Percentiles rank a stretch among this genome's conserved stretches.
Conservation (phyloP, 768 basidiomycete species). For the Xanthoconium stramineum region DNA sequence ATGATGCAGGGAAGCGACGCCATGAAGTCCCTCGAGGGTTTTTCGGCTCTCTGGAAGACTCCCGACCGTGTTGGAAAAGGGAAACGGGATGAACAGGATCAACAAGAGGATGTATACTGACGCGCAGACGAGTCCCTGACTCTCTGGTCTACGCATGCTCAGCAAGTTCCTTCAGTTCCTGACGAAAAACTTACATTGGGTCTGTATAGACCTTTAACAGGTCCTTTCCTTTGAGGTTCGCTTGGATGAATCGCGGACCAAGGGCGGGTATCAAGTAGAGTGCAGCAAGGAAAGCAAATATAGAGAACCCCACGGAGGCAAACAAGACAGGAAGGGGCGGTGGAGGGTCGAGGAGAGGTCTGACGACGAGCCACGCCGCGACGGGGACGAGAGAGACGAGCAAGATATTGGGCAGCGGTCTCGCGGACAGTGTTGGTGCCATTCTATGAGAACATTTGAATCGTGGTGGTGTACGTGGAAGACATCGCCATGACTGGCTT, state of each 20-base stretch:
- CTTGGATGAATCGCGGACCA: constrained; percentile 74
- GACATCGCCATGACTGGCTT: constrained; percentile 2
- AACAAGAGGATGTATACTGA: constrained; percentile 82
- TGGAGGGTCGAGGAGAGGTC: constrained; percentile 66
- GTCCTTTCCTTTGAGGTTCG: constrained; percentile 83
- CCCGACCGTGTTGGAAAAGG: constrained; percentile 73
- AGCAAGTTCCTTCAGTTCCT: not conserved
- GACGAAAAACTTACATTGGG: constrained; percentile 52
- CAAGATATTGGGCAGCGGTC: constrained; percentile 50
- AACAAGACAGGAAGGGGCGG: constrained; percentile 73
- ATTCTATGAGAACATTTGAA: constrained; percentile 2
- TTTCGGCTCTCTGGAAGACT: constrained; percentile 42
- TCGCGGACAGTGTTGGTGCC: constrained; percentile 33
- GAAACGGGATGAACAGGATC: constrained; percentile 93
- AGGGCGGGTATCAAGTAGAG: constrained; percentile 81
- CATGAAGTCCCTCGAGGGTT: constrained; percentile 43
- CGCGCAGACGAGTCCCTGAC: constrained; percentile 87
- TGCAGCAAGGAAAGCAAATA: constrained; percentile 77
- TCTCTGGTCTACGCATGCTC: constrained; percentile 75
- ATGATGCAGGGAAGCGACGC: constrained; percentile 64
- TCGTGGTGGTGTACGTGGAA: not conserved
- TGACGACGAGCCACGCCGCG: constrained; percentile 67
- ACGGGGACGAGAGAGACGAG: constrained; percentile 63
- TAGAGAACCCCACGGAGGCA: constrained; percentile 76
- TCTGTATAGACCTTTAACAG: constrained; percentile 77